Conservation (phyloP, 2,329 filamentous ascomycete species). For the Cladosporium velox region DNA sequence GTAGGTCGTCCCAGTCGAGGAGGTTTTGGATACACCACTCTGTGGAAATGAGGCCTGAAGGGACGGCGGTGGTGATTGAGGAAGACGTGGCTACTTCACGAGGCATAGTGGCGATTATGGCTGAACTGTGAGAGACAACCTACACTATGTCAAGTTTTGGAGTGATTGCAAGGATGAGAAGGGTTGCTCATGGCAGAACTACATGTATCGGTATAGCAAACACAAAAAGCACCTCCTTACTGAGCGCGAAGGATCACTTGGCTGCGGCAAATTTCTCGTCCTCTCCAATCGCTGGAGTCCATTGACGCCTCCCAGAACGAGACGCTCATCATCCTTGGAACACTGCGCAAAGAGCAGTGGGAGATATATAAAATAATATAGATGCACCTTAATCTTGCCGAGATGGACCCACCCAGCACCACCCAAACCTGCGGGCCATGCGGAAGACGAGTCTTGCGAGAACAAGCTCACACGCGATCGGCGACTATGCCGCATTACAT, state of each 20-base stretch:
- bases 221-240: neutral
- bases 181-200: neutral
- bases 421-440: neutral
- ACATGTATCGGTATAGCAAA: neutral
- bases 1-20: constrained; percentile 1
- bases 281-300: neutral
- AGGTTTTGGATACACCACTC: constrained; percentile 23
- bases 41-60: constrained; percentile 23
- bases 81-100: constrained; percentile 16
- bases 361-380: neutral
- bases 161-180: neutral
- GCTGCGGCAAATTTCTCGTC: neutral
- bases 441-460: too few relatives aligned
- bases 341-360: neutral
- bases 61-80: constrained; percentile 23
- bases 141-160: neutral
- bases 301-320: too few relatives aligned
- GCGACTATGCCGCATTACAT: constrained; percentile 9
- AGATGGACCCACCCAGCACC: neutral
- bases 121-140: neutral
- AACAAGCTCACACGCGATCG: constrained; percentile 17
- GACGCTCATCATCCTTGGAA: neutral
- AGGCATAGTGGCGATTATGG: neutral
- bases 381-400: neutral
- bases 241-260: neutral